Percentiles rank a stretch among this genome's conserved stretches.
phyloP scores from a whole-genome alignment of 2,329 filamentous ascomycete species.

The Sphaerostilbella broomeana region DNA sequence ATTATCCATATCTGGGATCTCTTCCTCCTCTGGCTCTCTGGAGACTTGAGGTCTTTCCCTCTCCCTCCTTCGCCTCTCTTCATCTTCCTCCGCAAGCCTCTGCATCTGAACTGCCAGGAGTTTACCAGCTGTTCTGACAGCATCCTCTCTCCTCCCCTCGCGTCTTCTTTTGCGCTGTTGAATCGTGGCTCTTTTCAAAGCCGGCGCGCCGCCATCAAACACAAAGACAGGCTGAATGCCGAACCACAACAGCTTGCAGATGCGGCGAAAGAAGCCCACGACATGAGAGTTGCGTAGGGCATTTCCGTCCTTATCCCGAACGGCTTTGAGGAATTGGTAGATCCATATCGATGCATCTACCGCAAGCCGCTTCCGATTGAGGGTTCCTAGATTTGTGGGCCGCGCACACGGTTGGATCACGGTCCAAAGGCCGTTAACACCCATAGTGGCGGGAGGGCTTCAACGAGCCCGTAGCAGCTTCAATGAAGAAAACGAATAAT shows the following conservation, averaged over 20 bases:
- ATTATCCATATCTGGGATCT: slow-evolving; percentile 58
- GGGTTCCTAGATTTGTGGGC: slow-evolving; percentile 90
- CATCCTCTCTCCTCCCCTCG: slow-evolving; percentile 90
- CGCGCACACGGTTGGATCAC: slow-evolving; percentile 92
- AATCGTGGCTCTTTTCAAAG: slow-evolving; percentile 87
- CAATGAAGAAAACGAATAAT: not conserved
- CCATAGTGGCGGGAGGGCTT: slow-evolving; percentile 52
- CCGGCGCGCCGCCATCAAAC: slow-evolving; percentile 91
- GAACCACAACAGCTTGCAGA: slow-evolving; percentile 95
- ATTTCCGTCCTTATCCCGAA: slow-evolving; percentile 97
- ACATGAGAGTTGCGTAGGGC: slow-evolving; percentile 92
- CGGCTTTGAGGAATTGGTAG: slow-evolving; percentile 98
- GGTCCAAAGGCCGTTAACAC: slow-evolving; percentile 96
- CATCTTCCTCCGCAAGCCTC: slow-evolving; percentile 78
- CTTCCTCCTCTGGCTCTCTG: slow-evolving; percentile 36
- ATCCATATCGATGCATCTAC: slow-evolving; percentile 99
- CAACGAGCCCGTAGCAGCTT: slow-evolving; percentile 2
- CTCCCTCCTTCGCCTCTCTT: slow-evolving; percentile 51
- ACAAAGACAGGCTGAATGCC: slow-evolving; percentile 96
- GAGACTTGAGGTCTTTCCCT: slow-evolving; percentile 38
- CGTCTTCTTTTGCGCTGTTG: slow-evolving; percentile 68
- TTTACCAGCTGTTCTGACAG: slow-evolving; percentile 82
- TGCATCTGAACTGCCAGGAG: slow-evolving; percentile 93
- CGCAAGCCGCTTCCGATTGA: slow-evolving; percentile 92
- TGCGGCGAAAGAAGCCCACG: slow-evolving; percentile 94